Conservation (phyloP, 371 early-diverging fungal species). For the Mortierella polycephala region DNA sequence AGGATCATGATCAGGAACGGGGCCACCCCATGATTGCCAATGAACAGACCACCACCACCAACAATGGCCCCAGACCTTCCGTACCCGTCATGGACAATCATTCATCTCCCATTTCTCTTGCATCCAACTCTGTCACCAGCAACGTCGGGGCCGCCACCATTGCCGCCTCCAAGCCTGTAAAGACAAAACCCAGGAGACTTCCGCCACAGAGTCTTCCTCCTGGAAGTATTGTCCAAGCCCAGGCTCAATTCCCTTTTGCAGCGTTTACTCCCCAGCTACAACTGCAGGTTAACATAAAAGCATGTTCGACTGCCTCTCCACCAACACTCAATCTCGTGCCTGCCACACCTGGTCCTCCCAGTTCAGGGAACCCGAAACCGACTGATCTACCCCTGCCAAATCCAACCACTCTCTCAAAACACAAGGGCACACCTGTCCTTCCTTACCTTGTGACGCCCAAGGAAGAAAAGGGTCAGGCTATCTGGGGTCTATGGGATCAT, state of each 20-base stretch:
- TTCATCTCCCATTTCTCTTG: slow-evolving; percentile 16
- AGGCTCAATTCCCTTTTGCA: slow-evolving; percentile 26
- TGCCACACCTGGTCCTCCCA: slow-evolving; percentile 40
- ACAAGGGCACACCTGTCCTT: slow-evolving; percentile 47
- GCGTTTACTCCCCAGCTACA: slow-evolving; percentile 26
- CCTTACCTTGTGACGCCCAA: slow-evolving; percentile 52
- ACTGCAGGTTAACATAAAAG: slow-evolving; percentile 47
- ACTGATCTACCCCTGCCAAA: slow-evolving; percentile 29
- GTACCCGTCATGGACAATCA: slow-evolving; percentile 9
- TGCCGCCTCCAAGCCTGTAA: background rate
- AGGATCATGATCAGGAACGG: slow-evolving; percentile 2
- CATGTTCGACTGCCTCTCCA: slow-evolving; percentile 27
- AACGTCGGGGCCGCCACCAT: background rate
- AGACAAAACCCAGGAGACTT: slow-evolving; percentile 6
- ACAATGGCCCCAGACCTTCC: background rate
- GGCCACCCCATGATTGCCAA: background rate
- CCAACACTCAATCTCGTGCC: slow-evolving; percentile 51
- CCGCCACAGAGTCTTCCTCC: slow-evolving; percentile 34
- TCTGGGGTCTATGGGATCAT: slow-evolving; percentile 50
- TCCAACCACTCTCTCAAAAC: slow-evolving; percentile 51
- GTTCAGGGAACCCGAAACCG: slow-evolving; percentile 15
- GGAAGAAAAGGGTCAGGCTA: slow-evolving; percentile 52
- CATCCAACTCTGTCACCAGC: slow-evolving; percentile 9
- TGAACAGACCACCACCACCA: background rate
- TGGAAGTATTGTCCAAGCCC: slow-evolving; percentile 30